These are phyloP conservation scores for Kodamaea leandrae DNA, from an alignment of 805 yeast genomes.

Conservation along the genomic window DNA sequence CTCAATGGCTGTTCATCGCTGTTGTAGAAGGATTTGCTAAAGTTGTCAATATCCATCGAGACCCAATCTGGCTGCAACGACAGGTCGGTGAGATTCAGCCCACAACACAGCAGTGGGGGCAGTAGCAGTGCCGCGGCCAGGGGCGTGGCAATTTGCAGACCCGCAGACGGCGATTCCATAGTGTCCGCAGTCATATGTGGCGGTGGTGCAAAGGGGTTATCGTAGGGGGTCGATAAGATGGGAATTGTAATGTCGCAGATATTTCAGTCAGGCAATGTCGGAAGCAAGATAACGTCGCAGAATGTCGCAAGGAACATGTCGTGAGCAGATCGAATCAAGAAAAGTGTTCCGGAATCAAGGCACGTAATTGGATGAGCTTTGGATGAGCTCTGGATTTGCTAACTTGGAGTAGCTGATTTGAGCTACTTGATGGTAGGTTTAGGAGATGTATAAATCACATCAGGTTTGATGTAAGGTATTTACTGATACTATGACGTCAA, in stretches of 20 bases:
- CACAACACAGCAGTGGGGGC: conserved; percentile 4
- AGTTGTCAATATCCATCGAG: conserved; percentile 45
- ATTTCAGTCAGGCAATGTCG: neutral
- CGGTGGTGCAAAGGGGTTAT: neutral
- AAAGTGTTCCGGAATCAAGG: too few species aligned
- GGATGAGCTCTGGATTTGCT: too few species aligned
- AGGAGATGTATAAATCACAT: too few species aligned
- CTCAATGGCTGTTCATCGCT: conserved; percentile 39
- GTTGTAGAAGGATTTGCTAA: conserved; percentile 47
- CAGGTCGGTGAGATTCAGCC: conserved; percentile 6
- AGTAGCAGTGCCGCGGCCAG: too few species aligned
- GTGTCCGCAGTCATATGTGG: conserved; percentile 1
- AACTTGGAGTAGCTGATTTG: too few species aligned
- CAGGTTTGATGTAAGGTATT: too few species aligned
- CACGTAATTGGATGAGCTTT: too few species aligned
- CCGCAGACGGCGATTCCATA: neutral
- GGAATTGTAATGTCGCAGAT: neutral
- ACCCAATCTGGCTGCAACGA: conserved; percentile 44
- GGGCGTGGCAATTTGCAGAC: neutral
- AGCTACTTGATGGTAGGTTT: too few species aligned
- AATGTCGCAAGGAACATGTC: neutral
- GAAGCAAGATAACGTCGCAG: neutral
- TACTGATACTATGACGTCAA: too few species aligned
- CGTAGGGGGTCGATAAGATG: neutral
- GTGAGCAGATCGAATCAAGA: too few species aligned